Evolutionary conservation across 345 rosid genomes (phyloP).

Genomic region (Ceriops zippeliana): DNA sequence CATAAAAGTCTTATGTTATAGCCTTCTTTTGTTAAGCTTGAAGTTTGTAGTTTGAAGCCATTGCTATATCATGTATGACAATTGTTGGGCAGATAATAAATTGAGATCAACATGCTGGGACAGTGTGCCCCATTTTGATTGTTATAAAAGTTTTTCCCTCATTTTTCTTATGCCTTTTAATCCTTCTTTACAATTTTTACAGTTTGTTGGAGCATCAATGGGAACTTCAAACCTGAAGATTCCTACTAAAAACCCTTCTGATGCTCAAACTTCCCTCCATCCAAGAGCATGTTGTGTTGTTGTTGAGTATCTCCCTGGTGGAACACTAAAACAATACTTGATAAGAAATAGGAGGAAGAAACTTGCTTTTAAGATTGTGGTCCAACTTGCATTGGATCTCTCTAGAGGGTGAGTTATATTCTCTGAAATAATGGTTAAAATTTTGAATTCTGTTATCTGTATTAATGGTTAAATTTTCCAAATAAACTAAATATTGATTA

Average conservation of each 20-base stretch:
- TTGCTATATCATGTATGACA: no score
- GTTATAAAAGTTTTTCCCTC: neutral
- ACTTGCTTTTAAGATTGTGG: slow-evolving; percentile 64
- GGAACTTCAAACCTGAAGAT: slow-evolving; percentile 82
- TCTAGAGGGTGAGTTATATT: slow-evolving; percentile 64
- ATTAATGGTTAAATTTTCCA: neutral
- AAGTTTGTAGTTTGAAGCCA: neutral
- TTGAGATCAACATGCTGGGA: neutral
- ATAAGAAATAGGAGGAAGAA: slow-evolving; percentile 66
- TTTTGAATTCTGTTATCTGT: neutral
- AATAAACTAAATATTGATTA: neutral
- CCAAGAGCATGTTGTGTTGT: slow-evolving; percentile 86
- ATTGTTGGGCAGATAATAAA: neutral
- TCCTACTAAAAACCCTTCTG: slow-evolving; percentile 43
- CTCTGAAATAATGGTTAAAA: neutral
- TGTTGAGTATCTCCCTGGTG: slow-evolving; percentile 80
- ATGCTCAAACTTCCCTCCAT: slow-evolving; percentile 37
- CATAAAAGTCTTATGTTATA: neutral
- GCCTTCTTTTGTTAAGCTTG: slow-evolving; percentile 1
- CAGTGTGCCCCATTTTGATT: neutral
- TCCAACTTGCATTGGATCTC: slow-evolving; percentile 87
- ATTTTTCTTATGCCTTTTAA: neutral
- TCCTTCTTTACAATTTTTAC: slow-evolving; percentile 10
- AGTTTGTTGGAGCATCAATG: slow-evolving; percentile 96
- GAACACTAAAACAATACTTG: slow-evolving; percentile 78